A percentile compares a stretch with the other conserved stretches of the same genome.
These are phyloP conservation scores for Coccomyxa sp. DNA, from an alignment of 139 green algal species.

Conservation along the genomic window DNA sequence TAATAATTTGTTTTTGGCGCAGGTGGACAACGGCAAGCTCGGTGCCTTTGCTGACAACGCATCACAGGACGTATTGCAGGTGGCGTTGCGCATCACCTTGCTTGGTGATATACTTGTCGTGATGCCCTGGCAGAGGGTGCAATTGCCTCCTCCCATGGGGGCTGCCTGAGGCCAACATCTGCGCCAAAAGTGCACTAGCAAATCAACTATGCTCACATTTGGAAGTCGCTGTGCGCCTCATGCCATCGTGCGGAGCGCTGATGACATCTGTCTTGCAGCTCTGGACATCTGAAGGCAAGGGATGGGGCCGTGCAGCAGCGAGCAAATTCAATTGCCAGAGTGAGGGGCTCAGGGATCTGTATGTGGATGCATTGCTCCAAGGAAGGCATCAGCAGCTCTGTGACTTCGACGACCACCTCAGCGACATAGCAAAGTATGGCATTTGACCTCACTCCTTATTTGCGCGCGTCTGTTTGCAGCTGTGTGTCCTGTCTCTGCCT, in stretches of 20 bases:
- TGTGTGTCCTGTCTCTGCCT: too few relatives aligned
- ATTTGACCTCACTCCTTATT: not conserved
- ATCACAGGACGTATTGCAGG: not conserved
- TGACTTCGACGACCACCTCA: slow-evolving; percentile 56
- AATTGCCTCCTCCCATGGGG: too few relatives aligned
- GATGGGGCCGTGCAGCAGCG: not conserved
- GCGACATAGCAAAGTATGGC: slow-evolving; percentile 21
- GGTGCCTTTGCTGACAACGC: slow-evolving; percentile 12
- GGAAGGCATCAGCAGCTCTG: slow-evolving; percentile 22
- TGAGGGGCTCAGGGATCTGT: slow-evolving; percentile 6
- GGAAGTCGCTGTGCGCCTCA: too few relatives aligned
- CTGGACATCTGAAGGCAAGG: not conserved
- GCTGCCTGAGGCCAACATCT: too few relatives aligned
- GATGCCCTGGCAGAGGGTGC: too few relatives aligned
- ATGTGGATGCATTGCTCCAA: slow-evolving; percentile 12
- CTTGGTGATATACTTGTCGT: too few relatives aligned
- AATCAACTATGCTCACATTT: too few relatives aligned
- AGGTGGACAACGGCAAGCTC: slow-evolving; percentile 38
- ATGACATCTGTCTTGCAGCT: slow-evolving; percentile 4
- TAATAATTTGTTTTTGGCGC: not conserved
- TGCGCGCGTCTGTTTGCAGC: too few relatives aligned
- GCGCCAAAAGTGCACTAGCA: too few relatives aligned
- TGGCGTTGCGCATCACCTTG: not conserved
- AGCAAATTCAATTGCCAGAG: not conserved
- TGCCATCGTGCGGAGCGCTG: not conserved